phyloP scores from a whole-genome alignment of 106 monocot species.

The Cymbidium sinense region DNA sequence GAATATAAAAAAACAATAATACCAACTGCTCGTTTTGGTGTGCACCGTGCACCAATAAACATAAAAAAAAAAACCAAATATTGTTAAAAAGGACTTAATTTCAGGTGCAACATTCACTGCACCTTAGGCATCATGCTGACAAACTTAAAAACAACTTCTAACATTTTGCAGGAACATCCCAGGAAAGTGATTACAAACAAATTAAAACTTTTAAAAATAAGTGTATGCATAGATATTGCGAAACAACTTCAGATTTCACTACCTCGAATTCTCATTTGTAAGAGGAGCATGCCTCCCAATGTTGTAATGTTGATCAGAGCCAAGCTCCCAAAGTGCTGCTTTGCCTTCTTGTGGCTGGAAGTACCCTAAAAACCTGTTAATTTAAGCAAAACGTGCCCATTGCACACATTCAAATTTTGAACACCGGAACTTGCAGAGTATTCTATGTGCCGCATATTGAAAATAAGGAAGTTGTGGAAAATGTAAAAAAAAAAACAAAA shows the following conservation, averaged over 20 bases:
- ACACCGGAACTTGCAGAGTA: neutral
- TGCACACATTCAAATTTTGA: neutral
- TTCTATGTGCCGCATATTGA: neutral
- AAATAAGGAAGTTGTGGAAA: neutral
- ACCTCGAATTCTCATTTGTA: slow-evolving; percentile 51
- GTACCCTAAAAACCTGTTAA: slow-evolving; percentile 78
- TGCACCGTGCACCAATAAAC: no score
- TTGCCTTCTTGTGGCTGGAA: slow-evolving; percentile 80
- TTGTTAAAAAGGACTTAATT: neutral
- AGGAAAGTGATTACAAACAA: neutral
- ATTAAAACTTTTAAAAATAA: neutral
- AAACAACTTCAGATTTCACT: slow-evolving; percentile 1
- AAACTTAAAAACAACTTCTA: neutral
- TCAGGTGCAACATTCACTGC: neutral
- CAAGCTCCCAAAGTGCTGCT: slow-evolving; percentile 79
- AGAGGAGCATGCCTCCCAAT: slow-evolving; percentile 40
- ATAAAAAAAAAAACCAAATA: no score
- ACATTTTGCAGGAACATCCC: neutral
- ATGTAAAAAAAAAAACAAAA: no score
- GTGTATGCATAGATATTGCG: neutral
- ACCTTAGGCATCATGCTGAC: neutral
- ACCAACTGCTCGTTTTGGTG: no score
- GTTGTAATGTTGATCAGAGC: slow-evolving; percentile 76
- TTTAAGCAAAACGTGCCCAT: neutral
- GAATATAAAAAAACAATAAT: no score